phyloP scores from a whole-genome alignment of 129 eudicot genomes.

The Erigeron canadensis region DNA sequence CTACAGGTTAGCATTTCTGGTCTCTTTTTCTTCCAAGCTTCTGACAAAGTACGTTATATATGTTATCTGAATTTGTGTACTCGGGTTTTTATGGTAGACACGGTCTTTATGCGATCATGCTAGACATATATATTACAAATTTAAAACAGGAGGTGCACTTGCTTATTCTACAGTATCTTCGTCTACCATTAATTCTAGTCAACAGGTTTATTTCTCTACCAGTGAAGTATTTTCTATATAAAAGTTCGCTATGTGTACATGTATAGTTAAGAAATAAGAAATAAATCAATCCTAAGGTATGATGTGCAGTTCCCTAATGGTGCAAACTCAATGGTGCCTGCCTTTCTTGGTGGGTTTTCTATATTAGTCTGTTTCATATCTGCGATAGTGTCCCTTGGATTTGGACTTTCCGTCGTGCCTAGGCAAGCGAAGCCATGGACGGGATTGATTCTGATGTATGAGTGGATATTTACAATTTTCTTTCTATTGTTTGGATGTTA shows the following conservation, averaged over 20 bases:
- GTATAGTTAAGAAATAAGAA: no score
- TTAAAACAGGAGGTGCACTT: constrained; percentile 65
- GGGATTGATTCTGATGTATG: constrained; percentile 83
- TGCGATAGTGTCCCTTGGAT: constrained; percentile 64
- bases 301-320: constrained; percentile 49
- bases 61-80: constrained; percentile 18
- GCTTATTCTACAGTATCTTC: constrained; percentile 69
- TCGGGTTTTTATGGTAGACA: constrained; percentile 37
- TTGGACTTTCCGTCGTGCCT: constrained; percentile 72
- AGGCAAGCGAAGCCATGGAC: constrained; percentile 95
- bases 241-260: neutral
- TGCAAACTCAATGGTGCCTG: constrained; percentile 66
- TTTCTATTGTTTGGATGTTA: constrained; percentile 78
- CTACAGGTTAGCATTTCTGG: constrained; percentile 1
- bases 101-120: constrained; percentile 68
- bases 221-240: neutral
- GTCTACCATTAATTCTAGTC: constrained; percentile 52
- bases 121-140: constrained; percentile 70
- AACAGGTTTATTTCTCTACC: constrained; percentile 39
- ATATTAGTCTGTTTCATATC: constrained; percentile 58
- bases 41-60: neutral
- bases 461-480: constrained; percentile 84
- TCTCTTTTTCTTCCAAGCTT: constrained; percentile 31
- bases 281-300: neutral
- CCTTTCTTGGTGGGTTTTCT: constrained; percentile 64